Conservation (phyloP, 257 asterid species). For the Vinca minor region DNA sequence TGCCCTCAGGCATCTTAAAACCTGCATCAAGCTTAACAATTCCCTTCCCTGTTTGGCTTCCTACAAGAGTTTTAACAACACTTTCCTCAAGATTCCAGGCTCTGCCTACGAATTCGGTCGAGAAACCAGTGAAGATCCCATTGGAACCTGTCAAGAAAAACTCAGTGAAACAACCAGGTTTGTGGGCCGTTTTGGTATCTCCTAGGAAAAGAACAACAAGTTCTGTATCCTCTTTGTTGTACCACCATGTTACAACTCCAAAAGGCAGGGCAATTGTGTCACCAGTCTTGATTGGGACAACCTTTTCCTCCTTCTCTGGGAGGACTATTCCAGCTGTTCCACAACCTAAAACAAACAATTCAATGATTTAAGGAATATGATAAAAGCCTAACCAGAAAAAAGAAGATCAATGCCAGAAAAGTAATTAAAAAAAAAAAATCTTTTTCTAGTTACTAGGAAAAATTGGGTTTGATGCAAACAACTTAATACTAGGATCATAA, state of each 20-base stretch:
- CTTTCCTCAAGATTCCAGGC: conserved; percentile 62
- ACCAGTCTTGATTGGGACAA: conserved; percentile 71
- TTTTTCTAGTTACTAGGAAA: not conserved
- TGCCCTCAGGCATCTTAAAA: conserved; percentile 56
- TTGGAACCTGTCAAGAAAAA: conserved; percentile 57
- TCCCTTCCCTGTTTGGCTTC: conserved; percentile 36
- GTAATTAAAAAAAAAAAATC: not conserved
- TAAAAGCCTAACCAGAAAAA: not conserved
- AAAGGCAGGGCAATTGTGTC: conserved; percentile 83
- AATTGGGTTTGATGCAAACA: not conserved
- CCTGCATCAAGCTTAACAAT: conserved; percentile 46
- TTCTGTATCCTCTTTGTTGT: conserved; percentile 70
- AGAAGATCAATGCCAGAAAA: not conserved
- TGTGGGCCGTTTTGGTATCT: conserved; percentile 61
- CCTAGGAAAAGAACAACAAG: conserved; percentile 67
- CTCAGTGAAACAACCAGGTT: conserved; percentile 55
- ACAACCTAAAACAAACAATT: conserved; percentile 30
- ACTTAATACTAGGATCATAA: not conserved
- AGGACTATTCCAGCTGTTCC: conserved; percentile 80
- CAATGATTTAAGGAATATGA: too few relatives aligned
- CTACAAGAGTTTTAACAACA: conserved; percentile 48
- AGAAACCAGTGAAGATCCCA: conserved; percentile 71
- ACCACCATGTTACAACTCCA: conserved; percentile 85
- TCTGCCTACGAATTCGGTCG: conserved; percentile 53
- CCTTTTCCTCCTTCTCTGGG: conserved; percentile 83